Base-by-base conservation (phyloP, 306 rosid species). In the Sicyos baderoa region DNA sequence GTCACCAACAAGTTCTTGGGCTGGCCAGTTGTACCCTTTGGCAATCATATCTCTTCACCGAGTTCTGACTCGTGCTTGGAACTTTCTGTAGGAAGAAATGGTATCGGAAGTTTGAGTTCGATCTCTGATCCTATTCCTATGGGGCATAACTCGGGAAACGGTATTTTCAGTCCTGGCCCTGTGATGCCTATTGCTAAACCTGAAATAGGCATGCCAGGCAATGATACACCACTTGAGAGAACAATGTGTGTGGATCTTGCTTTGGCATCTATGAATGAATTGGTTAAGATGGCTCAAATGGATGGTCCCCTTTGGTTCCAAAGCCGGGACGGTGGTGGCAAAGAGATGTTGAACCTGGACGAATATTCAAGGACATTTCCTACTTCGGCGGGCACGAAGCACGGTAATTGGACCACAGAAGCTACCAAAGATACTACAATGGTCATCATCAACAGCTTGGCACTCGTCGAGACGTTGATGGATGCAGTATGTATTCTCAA, bases 231-330 rank as follows among this genome's bases (percentile, higher is more conserved):
- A 2, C 13, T 67, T 5, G 90, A 88, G 44, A 74, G 82, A 72
- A 54, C 89, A 13, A 78, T 80, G 82, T 76, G 78, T 45, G 3
- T 78, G 0, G 84, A 89, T 42, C 80, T 89, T 48, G 98, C 97
- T 3, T 12, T 77, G 69, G 74, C 75, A 45, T 88, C 98, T 44
- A 89, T 93, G 98, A 88, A 88, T 57, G 98, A 93, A 69, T 70
- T 93, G 15, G 53, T 93, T 49, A 86, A 81, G 82, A 57, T 88
- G 93, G 83, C 84, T 73, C 88, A 85, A 64, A 68, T 73, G 0
- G 90, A 88, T 64, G 44, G 72, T 49, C 83, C 88, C 48, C 76
- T 89, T 32, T 93, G 98, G 98, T 65, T 87, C 64, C 88, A 83
- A 82, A 82, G 71, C 77, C 52, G 68, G 3, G 85, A 81, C 40